Evolutionary conservation across 2,329 filamentous ascomycete species (phyloP).

Genomic region (Aspergillus sp.): DNA sequence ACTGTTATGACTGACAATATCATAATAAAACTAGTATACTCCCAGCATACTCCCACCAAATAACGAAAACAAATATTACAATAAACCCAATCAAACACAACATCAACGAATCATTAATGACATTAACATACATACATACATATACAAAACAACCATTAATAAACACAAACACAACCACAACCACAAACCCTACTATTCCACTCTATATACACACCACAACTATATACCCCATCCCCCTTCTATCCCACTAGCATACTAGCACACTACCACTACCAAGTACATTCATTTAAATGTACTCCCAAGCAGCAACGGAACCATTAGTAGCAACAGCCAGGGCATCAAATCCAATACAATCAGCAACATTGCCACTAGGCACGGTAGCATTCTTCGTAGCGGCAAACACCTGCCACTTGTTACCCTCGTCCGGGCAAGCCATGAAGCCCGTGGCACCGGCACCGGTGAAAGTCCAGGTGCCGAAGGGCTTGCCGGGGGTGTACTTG

Average conservation of each 20-base stretch:
- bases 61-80: too few relatives aligned
- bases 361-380: slow-evolving; percentile 43
- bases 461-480: slow-evolving; percentile 36
- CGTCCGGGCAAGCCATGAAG: slow-evolving; percentile 49
- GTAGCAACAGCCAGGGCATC: slow-evolving; percentile 37
- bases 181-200: too few relatives aligned
- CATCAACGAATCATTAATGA: too few relatives aligned
- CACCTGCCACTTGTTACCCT: slow-evolving; percentile 42
- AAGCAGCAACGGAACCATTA: slow-evolving; percentile 35
- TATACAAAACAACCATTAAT: too few relatives aligned
- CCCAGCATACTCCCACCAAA: too few relatives aligned
- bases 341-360: slow-evolving; percentile 44
- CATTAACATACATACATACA: too few relatives aligned
- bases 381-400: slow-evolving; percentile 45
- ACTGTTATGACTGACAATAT: neutral
- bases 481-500: slow-evolving; percentile 34
- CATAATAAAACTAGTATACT: neutral
- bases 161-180: neutral
- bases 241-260: too few relatives aligned
- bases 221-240: neutral
- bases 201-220: neutral
- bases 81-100: too few relatives aligned
- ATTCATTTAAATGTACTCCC: slow-evolving; percentile 43
- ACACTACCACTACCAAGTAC: neutral
- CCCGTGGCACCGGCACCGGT: slow-evolving; percentile 39